These are phyloP conservation scores for Hemisphaericaspora nanyangensis DNA, from an alignment of 805 yeast genomes.

Conservation along the genomic window DNA sequence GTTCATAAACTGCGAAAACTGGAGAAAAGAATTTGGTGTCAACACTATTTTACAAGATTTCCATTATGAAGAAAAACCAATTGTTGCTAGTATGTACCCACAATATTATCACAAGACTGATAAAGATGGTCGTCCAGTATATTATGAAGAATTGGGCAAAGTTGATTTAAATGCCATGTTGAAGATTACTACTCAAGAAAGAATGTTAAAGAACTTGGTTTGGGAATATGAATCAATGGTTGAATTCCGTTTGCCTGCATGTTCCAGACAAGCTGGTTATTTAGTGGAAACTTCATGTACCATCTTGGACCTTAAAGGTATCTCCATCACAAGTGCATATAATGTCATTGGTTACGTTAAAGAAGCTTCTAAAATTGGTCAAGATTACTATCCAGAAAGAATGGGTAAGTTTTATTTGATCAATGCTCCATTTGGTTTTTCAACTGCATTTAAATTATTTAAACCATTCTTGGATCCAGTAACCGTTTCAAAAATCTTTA, in stretches of 20 bases:
- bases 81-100: slow-evolving; percentile 87
- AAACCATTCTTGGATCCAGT: slow-evolving; percentile 97
- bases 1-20: slow-evolving; percentile 83
- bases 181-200: slow-evolving; percentile 89
- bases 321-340: slow-evolving; percentile 77
- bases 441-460: slow-evolving; percentile 87
- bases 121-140: slow-evolving; percentile 94
- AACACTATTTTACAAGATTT: slow-evolving; percentile 84
- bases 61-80: slow-evolving; percentile 88
- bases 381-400: slow-evolving; percentile 97
- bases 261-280: slow-evolving; percentile 74
- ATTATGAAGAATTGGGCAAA: slow-evolving; percentile 88
- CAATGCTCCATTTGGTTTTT: slow-evolving; percentile 96
- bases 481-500: slow-evolving; percentile 91
- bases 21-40: slow-evolving; percentile 87
- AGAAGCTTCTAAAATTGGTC: slow-evolving; percentile 93
- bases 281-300: slow-evolving; percentile 96
- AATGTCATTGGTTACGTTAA: slow-evolving; percentile 84
- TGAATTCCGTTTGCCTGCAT: slow-evolving; percentile 83
- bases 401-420: slow-evolving; percentile 97
- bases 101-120: slow-evolving; percentile 97
- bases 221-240: slow-evolving; percentile 97
- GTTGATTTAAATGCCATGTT: slow-evolving; percentile 89
- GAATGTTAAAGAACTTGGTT: slow-evolving; percentile 92
- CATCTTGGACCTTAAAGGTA: slow-evolving; percentile 91